These are phyloP conservation scores for Dicorynia guianensis DNA, from an alignment of 306 rosid species.

Conservation along the genomic window DNA sequence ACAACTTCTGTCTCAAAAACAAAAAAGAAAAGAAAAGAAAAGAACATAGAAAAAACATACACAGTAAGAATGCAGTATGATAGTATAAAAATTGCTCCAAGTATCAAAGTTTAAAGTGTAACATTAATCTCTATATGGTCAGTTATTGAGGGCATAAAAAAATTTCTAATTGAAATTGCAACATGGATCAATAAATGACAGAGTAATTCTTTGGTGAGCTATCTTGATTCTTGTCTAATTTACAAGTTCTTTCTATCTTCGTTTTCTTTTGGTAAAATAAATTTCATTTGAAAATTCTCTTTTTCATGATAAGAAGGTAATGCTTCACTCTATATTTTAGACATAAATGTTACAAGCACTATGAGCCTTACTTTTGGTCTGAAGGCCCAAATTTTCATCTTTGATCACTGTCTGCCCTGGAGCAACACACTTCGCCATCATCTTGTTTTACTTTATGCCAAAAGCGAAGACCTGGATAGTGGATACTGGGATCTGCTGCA, in stretches of 20 bases:
- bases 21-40: slow-evolving; percentile 18
- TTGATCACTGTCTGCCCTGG: slow-evolving; percentile 49
- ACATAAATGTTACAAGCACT: slow-evolving; percentile 10
- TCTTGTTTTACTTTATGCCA: slow-evolving; percentile 10
- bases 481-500: slow-evolving; percentile 27
- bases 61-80: slow-evolving; percentile 7
- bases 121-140: neutral
- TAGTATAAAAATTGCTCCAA: neutral
- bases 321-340: neutral
- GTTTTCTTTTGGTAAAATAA: too few relatives aligned
- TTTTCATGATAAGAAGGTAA: neutral
- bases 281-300: neutral
- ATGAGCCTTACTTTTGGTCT: slow-evolving; percentile 44
- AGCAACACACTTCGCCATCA: slow-evolving; percentile 50
- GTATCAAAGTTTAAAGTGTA: neutral
- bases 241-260: too few relatives aligned
- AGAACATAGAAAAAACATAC: slow-evolving; percentile 6
- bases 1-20: slow-evolving; percentile 35
- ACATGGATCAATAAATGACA: too few relatives aligned
- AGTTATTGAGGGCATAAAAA: slow-evolving; percentile 11
- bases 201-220: too few relatives aligned
- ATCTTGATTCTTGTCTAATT: too few relatives aligned
- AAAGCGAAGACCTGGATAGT: neutral
- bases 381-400: slow-evolving; percentile 57
- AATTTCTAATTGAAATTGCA: too few relatives aligned